These are phyloP conservation scores for Meripilus lineatus DNA, from an alignment of 1,284 basidiomycete species.

Conservation along the genomic window DNA sequence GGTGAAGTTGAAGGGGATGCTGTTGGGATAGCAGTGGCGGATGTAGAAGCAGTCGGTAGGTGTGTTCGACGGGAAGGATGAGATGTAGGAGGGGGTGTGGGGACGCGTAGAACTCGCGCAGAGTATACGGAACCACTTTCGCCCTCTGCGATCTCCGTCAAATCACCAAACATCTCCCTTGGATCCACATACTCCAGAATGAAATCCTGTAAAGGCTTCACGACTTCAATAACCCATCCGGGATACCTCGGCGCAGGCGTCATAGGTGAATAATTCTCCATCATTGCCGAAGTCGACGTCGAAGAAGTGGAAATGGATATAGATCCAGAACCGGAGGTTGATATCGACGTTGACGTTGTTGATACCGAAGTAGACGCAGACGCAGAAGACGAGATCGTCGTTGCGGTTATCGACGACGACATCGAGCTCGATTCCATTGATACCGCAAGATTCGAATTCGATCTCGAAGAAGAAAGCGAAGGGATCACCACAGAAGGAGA, in stretches of 20 bases:
- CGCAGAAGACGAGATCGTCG: constrained; percentile 9
- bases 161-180: constrained; percentile 52
- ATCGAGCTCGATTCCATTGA: too few species aligned
- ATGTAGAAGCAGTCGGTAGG: neutral
- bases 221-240: constrained; percentile 42
- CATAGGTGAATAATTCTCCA: too few species aligned
- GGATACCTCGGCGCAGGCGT: constrained; percentile 24
- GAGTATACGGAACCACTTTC: constrained; percentile 72
- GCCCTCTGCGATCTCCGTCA: constrained; percentile 74
- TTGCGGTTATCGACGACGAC: too few species aligned
- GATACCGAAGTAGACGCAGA: neutral
- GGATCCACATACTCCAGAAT: constrained; percentile 61
- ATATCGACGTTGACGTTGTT: constrained; percentile 10
- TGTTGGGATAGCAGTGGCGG: neutral
- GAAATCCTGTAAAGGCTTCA: constrained; percentile 59
- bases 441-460: too few species aligned
- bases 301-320: constrained; percentile 10
- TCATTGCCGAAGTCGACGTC: too few species aligned
- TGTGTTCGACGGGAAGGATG: too few species aligned
- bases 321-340: too few species aligned
- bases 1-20: too few species aligned
- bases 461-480: too few species aligned
- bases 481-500: too few species aligned
- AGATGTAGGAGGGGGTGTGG: neutral
- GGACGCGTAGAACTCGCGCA: constrained; percentile 39